These are phyloP conservation scores for Arthrobotrys sphaeroides DNA, from an alignment of 2,329 filamentous ascomycete species.

Conservation along the genomic window DNA sequence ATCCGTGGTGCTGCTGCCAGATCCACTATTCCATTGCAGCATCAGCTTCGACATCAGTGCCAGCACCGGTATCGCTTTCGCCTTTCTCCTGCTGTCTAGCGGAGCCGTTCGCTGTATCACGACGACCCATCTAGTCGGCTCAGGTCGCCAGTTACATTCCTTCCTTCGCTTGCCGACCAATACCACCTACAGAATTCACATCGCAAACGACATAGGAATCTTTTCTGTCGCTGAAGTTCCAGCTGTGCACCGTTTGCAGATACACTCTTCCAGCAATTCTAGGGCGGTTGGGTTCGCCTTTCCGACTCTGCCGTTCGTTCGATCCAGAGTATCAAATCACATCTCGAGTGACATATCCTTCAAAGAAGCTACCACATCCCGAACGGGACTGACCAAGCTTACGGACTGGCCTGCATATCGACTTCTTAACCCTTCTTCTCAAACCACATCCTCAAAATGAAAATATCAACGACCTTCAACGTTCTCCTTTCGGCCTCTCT, in stretches of 20 bases:
- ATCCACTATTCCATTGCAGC: conserved; percentile 3
- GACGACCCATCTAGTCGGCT: background rate
- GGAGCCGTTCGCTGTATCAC: conserved; percentile 17
- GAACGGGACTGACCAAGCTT: background rate
- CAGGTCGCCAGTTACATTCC: conserved; percentile 10
- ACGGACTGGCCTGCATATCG: background rate
- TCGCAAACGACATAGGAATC: conserved; percentile 18
- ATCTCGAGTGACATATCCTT: background rate
- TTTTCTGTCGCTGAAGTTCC: background rate
- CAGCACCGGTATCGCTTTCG: too few relatives aligned
- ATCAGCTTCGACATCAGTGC: conserved; percentile 1
- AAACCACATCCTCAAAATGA: conserved; percentile 24
- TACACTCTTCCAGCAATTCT: background rate
- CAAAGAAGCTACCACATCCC: conserved; percentile 2
- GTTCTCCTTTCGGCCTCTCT: conserved; percentile 39
- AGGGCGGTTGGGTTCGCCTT: conserved; percentile 43
- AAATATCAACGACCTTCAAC: conserved; percentile 31
- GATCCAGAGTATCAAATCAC: conserved; percentile 3
- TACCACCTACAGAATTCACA: background rate
- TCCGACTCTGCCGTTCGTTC: conserved; percentile 31
- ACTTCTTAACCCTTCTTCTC: background rate
- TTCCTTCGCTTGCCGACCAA: conserved; percentile 14
- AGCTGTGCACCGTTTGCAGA: background rate
- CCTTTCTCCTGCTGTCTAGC: background rate
- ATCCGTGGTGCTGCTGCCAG: background rate